A percentile compares a stretch with the other conserved stretches of the same genome.
These are phyloP conservation scores for Annulohypoxylon moriforme DNA, from an alignment of 495 filamentous ascomycete species.

Conservation along the genomic window DNA sequence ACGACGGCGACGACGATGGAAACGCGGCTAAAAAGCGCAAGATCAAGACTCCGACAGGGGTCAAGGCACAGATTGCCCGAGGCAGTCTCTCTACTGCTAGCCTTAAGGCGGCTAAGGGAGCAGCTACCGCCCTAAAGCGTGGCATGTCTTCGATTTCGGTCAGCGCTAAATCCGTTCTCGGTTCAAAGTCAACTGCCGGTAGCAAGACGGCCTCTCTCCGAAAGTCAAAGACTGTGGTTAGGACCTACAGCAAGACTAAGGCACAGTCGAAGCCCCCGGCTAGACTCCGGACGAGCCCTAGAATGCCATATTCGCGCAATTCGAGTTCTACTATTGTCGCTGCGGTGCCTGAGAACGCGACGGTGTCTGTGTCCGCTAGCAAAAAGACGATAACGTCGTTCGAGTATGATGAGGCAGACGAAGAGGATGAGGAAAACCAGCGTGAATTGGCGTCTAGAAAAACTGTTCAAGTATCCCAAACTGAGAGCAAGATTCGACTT, in stretches of 20 bases:
- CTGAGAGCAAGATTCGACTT: constrained; percentile 32
- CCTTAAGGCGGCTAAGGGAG: constrained; percentile 47
- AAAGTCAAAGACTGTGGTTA: constrained; percentile 46
- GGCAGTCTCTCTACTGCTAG: constrained; percentile 40
- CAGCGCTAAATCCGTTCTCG: constrained; percentile 46
- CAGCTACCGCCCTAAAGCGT: constrained; percentile 50
- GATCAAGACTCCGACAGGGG: constrained; percentile 50
- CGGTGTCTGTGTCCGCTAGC: neutral
- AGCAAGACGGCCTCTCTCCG: constrained; percentile 39
- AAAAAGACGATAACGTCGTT: constrained; percentile 16
- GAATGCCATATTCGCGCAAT: constrained; percentile 43
- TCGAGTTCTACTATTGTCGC: constrained; percentile 42
- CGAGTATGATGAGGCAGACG: neutral
- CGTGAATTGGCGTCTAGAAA: constrained; percentile 19
- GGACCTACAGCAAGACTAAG: constrained; percentile 48
- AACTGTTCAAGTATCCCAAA: constrained; percentile 26
- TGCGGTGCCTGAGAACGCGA: constrained; percentile 21
- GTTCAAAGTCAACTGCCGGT: constrained; percentile 38
- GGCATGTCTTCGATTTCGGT: constrained; percentile 54
- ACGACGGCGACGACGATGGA: constrained; percentile 44
- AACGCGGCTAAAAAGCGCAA: constrained; percentile 55
- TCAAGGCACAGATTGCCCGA: constrained; percentile 49
- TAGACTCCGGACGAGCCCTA: constrained; percentile 33
- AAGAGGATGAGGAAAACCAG: neutral
- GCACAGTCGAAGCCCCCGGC: constrained; percentile 37